phyloP scores from a whole-genome alignment of 805 yeast genomes.

The Pichia nakasei region DNA sequence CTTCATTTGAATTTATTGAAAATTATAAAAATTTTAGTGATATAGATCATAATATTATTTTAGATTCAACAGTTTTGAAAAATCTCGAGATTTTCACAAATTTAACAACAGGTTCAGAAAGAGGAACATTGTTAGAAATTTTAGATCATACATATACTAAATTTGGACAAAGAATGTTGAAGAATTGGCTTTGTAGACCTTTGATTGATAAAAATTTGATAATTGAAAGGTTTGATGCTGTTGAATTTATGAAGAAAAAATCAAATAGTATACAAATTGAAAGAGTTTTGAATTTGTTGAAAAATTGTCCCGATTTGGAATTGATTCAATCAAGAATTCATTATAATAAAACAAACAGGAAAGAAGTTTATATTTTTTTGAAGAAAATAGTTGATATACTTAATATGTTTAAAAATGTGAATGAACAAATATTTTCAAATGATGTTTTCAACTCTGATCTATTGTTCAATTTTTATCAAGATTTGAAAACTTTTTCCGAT shows the following conservation, averaged over 20 bases:
- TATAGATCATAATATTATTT: slow-evolving; percentile 36
- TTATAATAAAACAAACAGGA: slow-evolving; percentile 49
- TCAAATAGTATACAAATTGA: slow-evolving; percentile 32
- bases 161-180: slow-evolving; percentile 62
- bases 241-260: slow-evolving; percentile 36
- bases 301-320: slow-evolving; percentile 45
- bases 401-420: slow-evolving; percentile 20
- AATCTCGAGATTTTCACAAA: slow-evolving; percentile 72
- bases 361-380: slow-evolving; percentile 50
- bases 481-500: not conserved
- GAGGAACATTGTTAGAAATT: slow-evolving; percentile 74
- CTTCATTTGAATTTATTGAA: slow-evolving; percentile 41
- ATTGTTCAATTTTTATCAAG: slow-evolving; percentile 6
- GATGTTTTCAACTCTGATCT: slow-evolving; percentile 14
- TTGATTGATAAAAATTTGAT: slow-evolving; percentile 46
- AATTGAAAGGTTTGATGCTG: slow-evolving; percentile 54
- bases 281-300: slow-evolving; percentile 20
- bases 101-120: slow-evolving; percentile 41
- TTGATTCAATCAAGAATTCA: slow-evolving; percentile 48
- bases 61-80: slow-evolving; percentile 57
- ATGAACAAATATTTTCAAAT: slow-evolving; percentile 12
- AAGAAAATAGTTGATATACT: slow-evolving; percentile 34
- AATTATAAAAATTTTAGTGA: slow-evolving; percentile 46
- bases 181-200: slow-evolving; percentile 72
- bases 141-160: slow-evolving; percentile 72